phyloP scores from a whole-genome alignment of 345 rosid genomes.

The Geranium brycei region DNA sequence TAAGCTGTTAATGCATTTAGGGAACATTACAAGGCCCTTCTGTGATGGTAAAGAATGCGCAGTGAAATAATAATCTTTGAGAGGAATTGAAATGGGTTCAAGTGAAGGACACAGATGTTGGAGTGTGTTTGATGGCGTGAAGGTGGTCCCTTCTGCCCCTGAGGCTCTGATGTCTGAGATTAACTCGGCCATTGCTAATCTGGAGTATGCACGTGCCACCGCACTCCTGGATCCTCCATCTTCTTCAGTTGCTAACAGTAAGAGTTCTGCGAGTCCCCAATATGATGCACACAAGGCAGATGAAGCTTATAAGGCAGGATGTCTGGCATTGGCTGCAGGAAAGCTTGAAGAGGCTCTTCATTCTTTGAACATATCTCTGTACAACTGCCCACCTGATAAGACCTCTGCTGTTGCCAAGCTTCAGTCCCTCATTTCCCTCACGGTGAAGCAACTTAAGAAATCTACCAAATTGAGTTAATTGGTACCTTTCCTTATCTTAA shows the following conservation, averaged over 20 bases:
- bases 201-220: slow-evolving; percentile 40
- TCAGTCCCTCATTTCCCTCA: too few relatives aligned
- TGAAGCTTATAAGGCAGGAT: too few relatives aligned
- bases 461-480: background rate
- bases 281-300: slow-evolving; percentile 1
- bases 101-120: slow-evolving; percentile 21
- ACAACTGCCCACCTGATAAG: too few relatives aligned
- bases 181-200: slow-evolving; percentile 34
- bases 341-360: too few relatives aligned
- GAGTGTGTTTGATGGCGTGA: slow-evolving; percentile 39
- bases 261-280: slow-evolving; percentile 11
- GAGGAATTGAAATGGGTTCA: slow-evolving; percentile 27
- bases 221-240: slow-evolving; percentile 29
- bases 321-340: too few relatives aligned
- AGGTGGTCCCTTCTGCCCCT: slow-evolving; percentile 31
- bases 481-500: too few relatives aligned
- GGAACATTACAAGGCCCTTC: background rate
- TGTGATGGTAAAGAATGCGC: background rate
- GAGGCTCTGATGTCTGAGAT: slow-evolving; percentile 58
- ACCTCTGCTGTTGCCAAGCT: too few relatives aligned
- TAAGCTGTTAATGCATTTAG: background rate
- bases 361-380: too few relatives aligned
- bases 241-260: slow-evolving; percentile 12
- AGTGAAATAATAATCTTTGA: background rate
- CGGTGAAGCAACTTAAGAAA: too few relatives aligned